Evolutionary conservation across 2,329 filamentous ascomycete species (phyloP), one percentile per base, ranked within the genome.

Genomic region (Aspergillus caelatus): DNA sequence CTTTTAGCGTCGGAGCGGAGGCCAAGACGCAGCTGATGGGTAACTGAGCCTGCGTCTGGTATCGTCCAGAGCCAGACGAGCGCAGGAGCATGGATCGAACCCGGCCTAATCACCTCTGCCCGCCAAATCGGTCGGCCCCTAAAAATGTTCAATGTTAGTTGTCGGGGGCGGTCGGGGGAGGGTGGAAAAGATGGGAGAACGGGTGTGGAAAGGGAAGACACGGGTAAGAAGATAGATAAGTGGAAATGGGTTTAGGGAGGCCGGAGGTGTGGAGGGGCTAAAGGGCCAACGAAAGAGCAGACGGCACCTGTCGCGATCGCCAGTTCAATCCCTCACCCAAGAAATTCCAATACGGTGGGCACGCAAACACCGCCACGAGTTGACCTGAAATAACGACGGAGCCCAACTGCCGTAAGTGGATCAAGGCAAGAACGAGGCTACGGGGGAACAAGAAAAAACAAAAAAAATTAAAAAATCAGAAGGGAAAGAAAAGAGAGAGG

Each of bases 11-110:
- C 68, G 69, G 71, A 68, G 72, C 67, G 71, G 71, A 73, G 70
- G 72, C 72, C 75, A 76, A 74, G 72, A 75, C 72, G 72, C 73
- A 74, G 68, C 72, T 73, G 74, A 70, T 70, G 68, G 69, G 68
- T 69, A 71, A 73, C 68, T 72, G 65, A 70, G 71, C 67, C 70
- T 70, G 68, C 67, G 72, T 72, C 71, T 55, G 67, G 70, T 67
- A 71, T 73, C 64, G 68, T 72, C 68, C 65, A 72, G 65, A 69
- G 65, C 62, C 56, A 67, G 70, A 68, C 68, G 64, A 71, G 68
- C 68, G 65, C 65, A 70, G 68, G 69, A 68, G 72, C 76, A 79
- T 79, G 70, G 73, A 78, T 77, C 64, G 66, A 64, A 60, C 57
- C 63, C 64, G 62, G 48, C 66, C 68, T 65, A 68, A 67, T 70